Evolutionary conservation across 257 asterid species (phyloP), one percentile per base, ranked within the genome.

Genomic region (Forsythia viridissima): DNA sequence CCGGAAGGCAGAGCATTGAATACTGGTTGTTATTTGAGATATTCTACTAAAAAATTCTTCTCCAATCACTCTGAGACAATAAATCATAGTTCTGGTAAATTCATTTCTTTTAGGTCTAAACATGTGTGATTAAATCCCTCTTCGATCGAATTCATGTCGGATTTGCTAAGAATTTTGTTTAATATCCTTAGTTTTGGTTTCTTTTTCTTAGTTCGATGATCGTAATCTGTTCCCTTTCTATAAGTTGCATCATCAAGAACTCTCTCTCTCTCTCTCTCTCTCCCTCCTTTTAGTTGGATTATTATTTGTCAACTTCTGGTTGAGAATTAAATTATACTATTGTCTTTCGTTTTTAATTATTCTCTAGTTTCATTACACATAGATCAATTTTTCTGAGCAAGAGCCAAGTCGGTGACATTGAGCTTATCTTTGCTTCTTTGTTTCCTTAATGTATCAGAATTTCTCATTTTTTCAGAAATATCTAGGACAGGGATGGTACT

Each of bases 1-100:
- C 84, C 83, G 63, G 98, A 94, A 85, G 98, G 97, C 41, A 89
- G 97, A 42, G 96, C 91, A 24, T 68, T 94, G 89, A 90, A 88
- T 71, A 83, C 94, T 6, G 98, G 98, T 16, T 94, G 98, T 78
- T 94, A 88, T 84, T 69, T 92, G 90, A 91, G 97, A 61, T 94
- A 92, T 70, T 94, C 98, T 0, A 91, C 94, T 4, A 80, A 75
- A 71, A 91, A 84, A 81, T 94, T 94, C 84, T 88, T 42, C 85
- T 81, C 76, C 10, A 86, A 92, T 82, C 74, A 83, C 21, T 20
- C 87, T 6, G 70, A 68, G 6, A 76, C 36, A 9, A 9, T 79
- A 3, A 59, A 57, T 75, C 66, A 12, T 0, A 55, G 44, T 61
- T 85, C 92, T 12, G 91, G 98, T 92, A 86, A 85, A 83, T 79